These are phyloP conservation scores for Kodamaea sp. DNA, from an alignment of 1,139 yeast genomes.

Conservation along the genomic window DNA sequence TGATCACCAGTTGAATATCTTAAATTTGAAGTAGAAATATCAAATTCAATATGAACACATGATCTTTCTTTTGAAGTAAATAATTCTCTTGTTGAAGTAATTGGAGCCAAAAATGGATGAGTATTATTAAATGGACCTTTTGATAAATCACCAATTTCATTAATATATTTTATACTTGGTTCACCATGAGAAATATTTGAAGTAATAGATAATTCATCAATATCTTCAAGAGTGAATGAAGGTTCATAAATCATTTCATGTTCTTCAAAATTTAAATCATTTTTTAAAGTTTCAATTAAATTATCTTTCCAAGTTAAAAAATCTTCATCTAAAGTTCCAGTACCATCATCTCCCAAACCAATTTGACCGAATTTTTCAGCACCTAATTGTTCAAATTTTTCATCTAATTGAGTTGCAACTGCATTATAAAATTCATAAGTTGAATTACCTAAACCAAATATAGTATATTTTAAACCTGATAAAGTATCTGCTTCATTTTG, in stretches of 20 bases:
- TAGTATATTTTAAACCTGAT: conserved; percentile 60
- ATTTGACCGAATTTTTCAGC: conserved; percentile 67
- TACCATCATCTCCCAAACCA: conserved; percentile 95
- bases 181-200: conserved; percentile 75
- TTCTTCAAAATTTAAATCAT: conserved; percentile 64
- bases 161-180: conserved; percentile 62
- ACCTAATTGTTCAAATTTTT: conserved; percentile 55
- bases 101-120: conserved; percentile 80
- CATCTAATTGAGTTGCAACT: conserved; percentile 61
- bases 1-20: conserved; percentile 95
- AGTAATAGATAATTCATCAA: conserved; percentile 25
- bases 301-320: conserved; percentile 88
- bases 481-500: conserved; percentile 59
- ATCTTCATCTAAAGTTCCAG: conserved; percentile 93
- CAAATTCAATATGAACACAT: conserved; percentile 91
- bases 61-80: conserved; percentile 64
- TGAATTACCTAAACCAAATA: conserved; percentile 90
- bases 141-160: conserved; percentile 40
- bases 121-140: conserved; percentile 80
- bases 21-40: conserved; percentile 67
- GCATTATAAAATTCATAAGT: conserved; percentile 90
- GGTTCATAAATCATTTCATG: conserved; percentile 79
- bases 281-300: conserved; percentile 63
- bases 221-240: conserved; percentile 48
- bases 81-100: conserved; percentile 60